Conservation (phyloP, 2,329 filamentous ascomycete species). For the Bisporella sp. region DNA sequence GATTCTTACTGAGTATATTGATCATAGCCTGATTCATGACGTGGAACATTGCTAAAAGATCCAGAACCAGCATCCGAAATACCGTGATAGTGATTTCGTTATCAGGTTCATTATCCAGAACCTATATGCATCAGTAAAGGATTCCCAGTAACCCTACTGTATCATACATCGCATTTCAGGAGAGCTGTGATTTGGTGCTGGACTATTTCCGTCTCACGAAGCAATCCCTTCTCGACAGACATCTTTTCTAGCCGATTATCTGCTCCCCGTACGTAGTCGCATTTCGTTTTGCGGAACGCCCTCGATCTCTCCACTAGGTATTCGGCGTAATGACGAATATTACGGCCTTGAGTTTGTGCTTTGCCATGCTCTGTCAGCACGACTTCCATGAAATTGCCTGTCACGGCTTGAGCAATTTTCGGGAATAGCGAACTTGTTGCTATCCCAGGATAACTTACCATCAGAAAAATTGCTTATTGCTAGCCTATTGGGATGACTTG, state of each 20-base stretch:
- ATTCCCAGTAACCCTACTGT: not conserved
- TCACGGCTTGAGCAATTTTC: conserved; percentile 10
- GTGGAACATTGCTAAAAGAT: conserved; percentile 84
- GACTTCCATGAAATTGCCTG: conserved; percentile 14
- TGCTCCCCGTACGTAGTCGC: conserved; percentile 81
- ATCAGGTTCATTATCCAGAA: conserved; percentile 80
- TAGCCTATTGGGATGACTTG: conserved; percentile 74
- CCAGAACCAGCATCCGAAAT: conserved; percentile 84
- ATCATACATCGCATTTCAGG: conserved; percentile 79
- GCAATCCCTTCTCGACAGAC: conserved; percentile 81
- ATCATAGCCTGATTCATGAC: conserved; percentile 96
- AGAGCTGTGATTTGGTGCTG: conserved; percentile 82
- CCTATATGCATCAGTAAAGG: conserved; percentile 40
- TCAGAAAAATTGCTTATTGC: conserved; percentile 89
- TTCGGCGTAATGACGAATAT: conserved; percentile 84
- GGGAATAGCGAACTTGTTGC: conserved; percentile 1
- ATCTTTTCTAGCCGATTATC: conserved; percentile 79
- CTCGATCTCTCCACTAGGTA: conserved; percentile 79
- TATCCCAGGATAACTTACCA: conserved; percentile 48
- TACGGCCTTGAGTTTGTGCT: conserved; percentile 92
- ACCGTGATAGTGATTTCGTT: conserved; percentile 96
- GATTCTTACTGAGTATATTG: conserved; percentile 74
- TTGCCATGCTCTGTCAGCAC: conserved; percentile 32
- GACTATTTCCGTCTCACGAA: conserved; percentile 86
- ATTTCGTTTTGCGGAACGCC: conserved; percentile 76